phyloP scores from a whole-genome alignment of 2,329 filamentous ascomycete genomes.

The Aspergillus sp. region DNA sequence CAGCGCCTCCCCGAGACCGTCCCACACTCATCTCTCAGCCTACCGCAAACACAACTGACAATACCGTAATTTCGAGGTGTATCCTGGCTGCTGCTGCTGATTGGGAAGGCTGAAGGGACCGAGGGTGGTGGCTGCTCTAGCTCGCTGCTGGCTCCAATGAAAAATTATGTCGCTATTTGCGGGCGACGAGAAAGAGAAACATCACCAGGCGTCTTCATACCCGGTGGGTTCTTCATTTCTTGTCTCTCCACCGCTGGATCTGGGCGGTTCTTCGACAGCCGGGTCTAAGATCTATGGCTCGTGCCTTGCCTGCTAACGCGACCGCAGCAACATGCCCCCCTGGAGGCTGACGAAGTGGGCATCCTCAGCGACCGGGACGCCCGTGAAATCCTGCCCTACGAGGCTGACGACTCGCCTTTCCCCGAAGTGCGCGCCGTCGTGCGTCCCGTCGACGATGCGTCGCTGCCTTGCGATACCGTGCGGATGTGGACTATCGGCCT shows the following conservation, averaged over 20 bases:
- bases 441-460: constrained; percentile 22
- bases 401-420: constrained; percentile 30
- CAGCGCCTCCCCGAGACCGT: neutral
- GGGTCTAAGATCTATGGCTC: too few species aligned
- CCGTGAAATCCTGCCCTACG: constrained; percentile 23
- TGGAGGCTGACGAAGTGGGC: constrained; percentile 10
- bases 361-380: constrained; percentile 25
- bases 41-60: neutral
- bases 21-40: too few species aligned
- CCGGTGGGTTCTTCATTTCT: neutral
- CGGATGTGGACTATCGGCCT: constrained; percentile 32
- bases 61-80: neutral
- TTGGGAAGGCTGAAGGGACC: neutral
- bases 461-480: constrained; percentile 23
- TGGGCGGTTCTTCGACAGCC: too few species aligned
- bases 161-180: too few species aligned
- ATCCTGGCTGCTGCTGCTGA: neutral
- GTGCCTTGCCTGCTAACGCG: constrained; percentile 1
- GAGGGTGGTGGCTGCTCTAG: neutral
- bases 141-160: too few species aligned
- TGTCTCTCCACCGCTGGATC: constrained; percentile 1
- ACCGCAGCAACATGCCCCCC: constrained; percentile 7
- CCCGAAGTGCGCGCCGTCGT: constrained; percentile 31
- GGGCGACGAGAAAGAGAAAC: constrained; percentile 1
- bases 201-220: neutral